Conservation (phyloP, 768 basidiomycete species). For the Mycena maculata region DNA sequence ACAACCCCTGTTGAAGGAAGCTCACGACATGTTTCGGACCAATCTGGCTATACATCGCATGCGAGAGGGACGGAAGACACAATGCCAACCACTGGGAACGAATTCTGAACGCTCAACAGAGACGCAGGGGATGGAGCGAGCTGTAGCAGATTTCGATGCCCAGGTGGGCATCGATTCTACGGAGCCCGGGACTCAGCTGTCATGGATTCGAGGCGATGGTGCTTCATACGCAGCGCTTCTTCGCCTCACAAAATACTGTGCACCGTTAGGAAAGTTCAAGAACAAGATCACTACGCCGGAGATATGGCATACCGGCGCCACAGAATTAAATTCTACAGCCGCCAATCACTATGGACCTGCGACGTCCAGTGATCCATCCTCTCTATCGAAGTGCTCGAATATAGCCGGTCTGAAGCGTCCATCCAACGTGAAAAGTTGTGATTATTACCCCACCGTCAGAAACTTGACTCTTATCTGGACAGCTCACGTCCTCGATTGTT, state of each 20-base stretch:
- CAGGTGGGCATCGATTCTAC: conserved; percentile 3
- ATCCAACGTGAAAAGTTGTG: conserved; percentile 8
- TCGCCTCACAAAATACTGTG: neutral
- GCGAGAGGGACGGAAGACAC: neutral
- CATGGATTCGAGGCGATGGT: conserved; percentile 12
- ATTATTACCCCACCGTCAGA: conserved; percentile 24
- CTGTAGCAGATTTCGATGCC: neutral
- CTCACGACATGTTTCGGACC: neutral
- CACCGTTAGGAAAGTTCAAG: neutral
- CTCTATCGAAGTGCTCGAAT: conserved; percentile 20
- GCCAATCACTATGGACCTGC: conserved; percentile 31
- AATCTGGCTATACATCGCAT: neutral
- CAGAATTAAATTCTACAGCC: conserved; percentile 14
- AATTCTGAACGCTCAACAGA: neutral
- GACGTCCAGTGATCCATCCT: conserved; percentile 25
- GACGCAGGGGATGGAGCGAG: conserved; percentile 3
- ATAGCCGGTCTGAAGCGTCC: conserved; percentile 23
- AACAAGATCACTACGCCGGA: conserved; percentile 16
- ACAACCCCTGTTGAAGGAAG: neutral
- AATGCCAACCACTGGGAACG: neutral
- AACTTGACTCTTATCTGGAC: neutral
- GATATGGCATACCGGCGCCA: conserved; percentile 32
- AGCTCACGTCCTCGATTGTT: conserved; percentile 48
- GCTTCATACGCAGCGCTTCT: neutral
- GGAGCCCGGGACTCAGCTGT: neutral